Evolutionary conservation across 2,329 filamentous ascomycete species (phyloP), one percentile per base, ranked within the genome.

Genomic region (Annulohypoxylon truncatum): DNA sequence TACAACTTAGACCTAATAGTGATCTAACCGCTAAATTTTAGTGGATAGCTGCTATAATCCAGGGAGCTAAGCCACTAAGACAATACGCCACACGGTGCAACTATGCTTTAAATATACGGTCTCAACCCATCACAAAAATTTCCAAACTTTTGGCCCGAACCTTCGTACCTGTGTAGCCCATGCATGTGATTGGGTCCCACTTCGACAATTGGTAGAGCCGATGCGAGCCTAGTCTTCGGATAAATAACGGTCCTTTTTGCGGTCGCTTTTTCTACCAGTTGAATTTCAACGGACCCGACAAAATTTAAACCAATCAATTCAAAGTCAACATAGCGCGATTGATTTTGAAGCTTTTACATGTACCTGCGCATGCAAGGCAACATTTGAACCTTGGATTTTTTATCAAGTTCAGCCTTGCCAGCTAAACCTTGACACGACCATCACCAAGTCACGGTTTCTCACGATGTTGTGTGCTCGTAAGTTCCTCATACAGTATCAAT

Each of bases 401-500:
- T 57, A 62, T 51, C 26, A 56, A 67, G 50, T 54, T 57, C 61
- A 62, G 52, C 60, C 55, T 59, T 47, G 52, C 10, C 48, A 57
- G 42, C 50, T n/a, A 57, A 57, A 22, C 2, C 15, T 65, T 29
- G 5, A 63, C 58, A 51, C 60, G 47, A 54, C 20, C 52, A 61
- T 62, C 66, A 15, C 33, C 59, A 61, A 20, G 59, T 33, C 66
- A 59, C 60, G 22, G 52, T 60, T 28, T 62, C 42, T 59, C 65
- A 69, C 72, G 66, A 85, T 85, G 83, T 78, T 84, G 75, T 85
- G 83, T 78, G 82, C 85, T 82, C 82, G 76, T 75, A 80, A 75
- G 62, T 70, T 48, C 31, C 9, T n/a, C 3, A 26, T 26, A 28
- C 3, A 60, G 6, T 24, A 6, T 50, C 4, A 18, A 24, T 9